These are phyloP conservation scores for Gilbertella persicaria DNA, from an alignment of 371 early-diverging fungal species.

Conservation along the genomic window DNA sequence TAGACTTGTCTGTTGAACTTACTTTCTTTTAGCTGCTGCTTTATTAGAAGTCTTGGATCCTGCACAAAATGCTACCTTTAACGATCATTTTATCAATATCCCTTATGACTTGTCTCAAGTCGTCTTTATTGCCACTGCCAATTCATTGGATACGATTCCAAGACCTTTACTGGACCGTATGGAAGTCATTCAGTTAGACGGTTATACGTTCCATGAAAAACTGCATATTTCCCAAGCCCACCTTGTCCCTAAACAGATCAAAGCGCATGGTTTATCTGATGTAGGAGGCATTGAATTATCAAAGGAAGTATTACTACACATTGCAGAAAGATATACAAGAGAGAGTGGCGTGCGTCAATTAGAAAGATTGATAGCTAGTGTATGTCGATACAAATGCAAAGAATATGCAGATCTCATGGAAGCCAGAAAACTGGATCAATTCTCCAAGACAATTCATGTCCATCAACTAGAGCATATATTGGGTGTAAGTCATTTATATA, in stretches of 20 bases:
- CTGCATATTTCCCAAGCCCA: conserved; percentile 50
- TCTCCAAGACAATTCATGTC: conserved; percentile 17
- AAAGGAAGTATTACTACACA: conserved; percentile 57
- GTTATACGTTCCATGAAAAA: conserved; percentile 87
- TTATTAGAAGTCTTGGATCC: conserved; percentile 88
- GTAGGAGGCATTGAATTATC: conserved; percentile 39
- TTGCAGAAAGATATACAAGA: conserved; percentile 73
- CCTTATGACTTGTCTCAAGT: conserved; percentile 85
- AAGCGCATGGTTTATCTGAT: conserved; percentile 61
- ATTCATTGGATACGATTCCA: conserved; percentile 75
- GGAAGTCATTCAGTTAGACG: conserved; percentile 82
- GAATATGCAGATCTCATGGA: conserved; percentile 58
- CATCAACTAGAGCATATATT: conserved; percentile 28
- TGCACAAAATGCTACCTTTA: conserved; percentile 69
- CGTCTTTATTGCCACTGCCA: conserved; percentile 88
- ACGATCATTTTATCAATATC: conserved; percentile 85
- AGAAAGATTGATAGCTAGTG: conserved; percentile 75
- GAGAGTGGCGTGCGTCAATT: conserved; percentile 87
- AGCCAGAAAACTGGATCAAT: conserved; percentile 6
- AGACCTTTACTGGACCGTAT: conserved; percentile 84
- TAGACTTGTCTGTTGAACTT: background rate
- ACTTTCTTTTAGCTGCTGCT: conserved; percentile 69
- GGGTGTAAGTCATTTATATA: conserved; percentile 36
- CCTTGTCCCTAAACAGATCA: conserved; percentile 71
- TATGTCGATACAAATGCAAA: conserved; percentile 74